A percentile compares a stretch with the other conserved stretches of the same genome.
phyloP scores from a whole-genome alignment of 2,329 filamentous ascomycete genomes.

The Zymoseptoria passerinii region DNA sequence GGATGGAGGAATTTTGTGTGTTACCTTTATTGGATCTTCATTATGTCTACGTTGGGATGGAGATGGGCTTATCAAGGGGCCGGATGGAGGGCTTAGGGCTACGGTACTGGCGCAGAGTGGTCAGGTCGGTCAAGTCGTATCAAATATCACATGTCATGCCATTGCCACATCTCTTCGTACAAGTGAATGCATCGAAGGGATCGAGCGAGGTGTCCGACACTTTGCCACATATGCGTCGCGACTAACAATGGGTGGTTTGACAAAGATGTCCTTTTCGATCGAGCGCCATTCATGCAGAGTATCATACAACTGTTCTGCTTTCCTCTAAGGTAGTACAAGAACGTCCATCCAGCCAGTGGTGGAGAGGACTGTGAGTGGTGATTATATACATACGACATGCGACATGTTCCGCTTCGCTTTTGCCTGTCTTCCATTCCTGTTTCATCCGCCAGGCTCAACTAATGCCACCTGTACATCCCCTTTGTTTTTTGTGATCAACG shows the following conservation, averaged over 20 bases:
- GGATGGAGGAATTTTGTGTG: neutral
- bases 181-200: neutral
- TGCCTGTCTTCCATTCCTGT: neutral
- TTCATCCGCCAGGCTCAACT: neutral
- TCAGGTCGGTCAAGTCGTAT: neutral
- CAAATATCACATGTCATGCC: neutral
- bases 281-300: neutral
- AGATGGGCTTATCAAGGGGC: neutral
- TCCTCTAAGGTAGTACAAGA: neutral
- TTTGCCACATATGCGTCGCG: no score
- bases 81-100: neutral
- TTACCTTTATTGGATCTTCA: neutral
- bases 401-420: neutral
- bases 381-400: neutral
- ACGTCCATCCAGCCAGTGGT: neutral
- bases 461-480: neutral
- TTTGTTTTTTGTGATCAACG: neutral
- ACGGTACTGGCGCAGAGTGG: neutral
- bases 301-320: neutral
- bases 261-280: neutral
- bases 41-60: neutral
- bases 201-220: neutral
- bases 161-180: neutral
- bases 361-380: neutral
- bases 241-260: no score